phyloP scores from a whole-genome alignment of 495 filamentous ascomycete genomes.

The Hyaloscypha bicolor region DNA sequence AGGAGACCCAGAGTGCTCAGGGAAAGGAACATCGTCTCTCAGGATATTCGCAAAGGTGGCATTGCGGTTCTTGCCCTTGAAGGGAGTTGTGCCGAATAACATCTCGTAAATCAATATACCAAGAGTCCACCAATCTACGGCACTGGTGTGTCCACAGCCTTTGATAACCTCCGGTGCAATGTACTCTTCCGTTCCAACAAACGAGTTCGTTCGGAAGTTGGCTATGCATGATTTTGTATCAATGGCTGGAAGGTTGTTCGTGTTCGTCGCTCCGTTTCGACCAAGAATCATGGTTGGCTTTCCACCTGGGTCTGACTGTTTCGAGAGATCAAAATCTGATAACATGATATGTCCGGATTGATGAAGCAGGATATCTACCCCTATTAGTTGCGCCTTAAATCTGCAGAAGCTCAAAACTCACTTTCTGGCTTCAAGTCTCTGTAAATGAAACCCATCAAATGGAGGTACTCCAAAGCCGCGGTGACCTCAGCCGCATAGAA shows the following conservation, averaged over 20 bases:
- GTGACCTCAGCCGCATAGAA: constrained; percentile 99
- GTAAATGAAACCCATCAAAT: constrained; percentile 99
- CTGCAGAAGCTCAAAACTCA: constrained; percentile 46
- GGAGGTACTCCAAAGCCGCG: constrained; percentile 93
- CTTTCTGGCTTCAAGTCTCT: constrained; percentile 97
- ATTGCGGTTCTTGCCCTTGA: constrained; percentile 99
- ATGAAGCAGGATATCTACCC: constrained; percentile 89
- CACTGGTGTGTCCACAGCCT: constrained; percentile 96
- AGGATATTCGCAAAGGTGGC: constrained; percentile 98
- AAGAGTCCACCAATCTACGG: constrained; percentile 99
- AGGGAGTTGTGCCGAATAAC: constrained; percentile 97
- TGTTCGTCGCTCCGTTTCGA: constrained; percentile 72
- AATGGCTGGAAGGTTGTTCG: constrained; percentile 85
- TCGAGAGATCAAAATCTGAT: constrained; percentile 97
- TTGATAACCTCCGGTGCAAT: constrained; percentile 99
- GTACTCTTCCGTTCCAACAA: constrained; percentile 98
- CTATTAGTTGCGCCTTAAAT: constrained; percentile 13
- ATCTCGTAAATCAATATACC: constrained; percentile 98
- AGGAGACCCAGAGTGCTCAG: constrained; percentile 80
- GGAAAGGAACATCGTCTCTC: constrained; percentile 91
- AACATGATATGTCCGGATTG: constrained; percentile 99
- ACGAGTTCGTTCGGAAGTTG: constrained; percentile 97
- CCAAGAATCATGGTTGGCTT: constrained; percentile 96
- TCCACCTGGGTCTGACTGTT: constrained; percentile 95
- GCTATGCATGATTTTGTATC: constrained; percentile 98